These are phyloP conservation scores for Aspergillus biplanus DNA, from an alignment of 495 filamentous ascomycete species.

Conservation along the genomic window DNA sequence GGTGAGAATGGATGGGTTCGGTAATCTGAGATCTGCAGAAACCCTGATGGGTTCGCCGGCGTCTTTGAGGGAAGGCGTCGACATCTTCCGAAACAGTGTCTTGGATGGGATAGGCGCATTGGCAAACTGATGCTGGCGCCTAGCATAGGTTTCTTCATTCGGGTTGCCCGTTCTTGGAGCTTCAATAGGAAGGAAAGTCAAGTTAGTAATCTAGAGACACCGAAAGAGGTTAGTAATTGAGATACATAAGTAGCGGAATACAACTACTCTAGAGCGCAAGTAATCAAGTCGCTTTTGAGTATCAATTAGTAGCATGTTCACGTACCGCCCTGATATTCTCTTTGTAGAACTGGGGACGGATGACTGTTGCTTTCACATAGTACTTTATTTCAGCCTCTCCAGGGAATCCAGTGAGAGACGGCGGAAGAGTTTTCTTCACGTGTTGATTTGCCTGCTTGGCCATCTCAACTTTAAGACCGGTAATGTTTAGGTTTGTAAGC, in stretches of 20 bases:
- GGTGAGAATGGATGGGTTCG: conserved; percentile 85
- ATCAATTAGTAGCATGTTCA: conserved; percentile 5
- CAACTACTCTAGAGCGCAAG: not conserved
- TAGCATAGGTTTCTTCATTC: conserved; percentile 79
- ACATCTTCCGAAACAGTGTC: conserved; percentile 56
- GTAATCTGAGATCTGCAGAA: conserved; percentile 77
- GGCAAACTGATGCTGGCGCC: conserved; percentile 77
- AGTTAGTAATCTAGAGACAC: conserved; percentile 49
- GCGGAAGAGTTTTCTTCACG: conserved; percentile 85
- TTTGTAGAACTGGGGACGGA: conserved; percentile 78
- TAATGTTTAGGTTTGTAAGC: conserved; percentile 58
- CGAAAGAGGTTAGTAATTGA: conserved; percentile 1
- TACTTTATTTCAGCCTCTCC: conserved; percentile 88
- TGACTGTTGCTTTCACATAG: conserved; percentile 89
- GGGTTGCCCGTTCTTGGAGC: conserved; percentile 70
- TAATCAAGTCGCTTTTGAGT: not conserved
- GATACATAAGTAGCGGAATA: not conserved
- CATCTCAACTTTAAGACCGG: conserved; percentile 59
- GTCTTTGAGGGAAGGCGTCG: conserved; percentile 31
- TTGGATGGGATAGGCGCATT: conserved; percentile 41
- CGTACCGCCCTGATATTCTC: conserved; percentile 76
- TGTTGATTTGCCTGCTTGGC: conserved; percentile 62
- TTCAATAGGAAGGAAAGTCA: conserved; percentile 93
- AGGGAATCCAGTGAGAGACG: conserved; percentile 79
- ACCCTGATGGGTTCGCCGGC: conserved; percentile 50